These are phyloP conservation scores for Chondrostereum purpureum DNA, from an alignment of 1,284 basidiomycete genomes.

Conservation along the genomic window DNA sequence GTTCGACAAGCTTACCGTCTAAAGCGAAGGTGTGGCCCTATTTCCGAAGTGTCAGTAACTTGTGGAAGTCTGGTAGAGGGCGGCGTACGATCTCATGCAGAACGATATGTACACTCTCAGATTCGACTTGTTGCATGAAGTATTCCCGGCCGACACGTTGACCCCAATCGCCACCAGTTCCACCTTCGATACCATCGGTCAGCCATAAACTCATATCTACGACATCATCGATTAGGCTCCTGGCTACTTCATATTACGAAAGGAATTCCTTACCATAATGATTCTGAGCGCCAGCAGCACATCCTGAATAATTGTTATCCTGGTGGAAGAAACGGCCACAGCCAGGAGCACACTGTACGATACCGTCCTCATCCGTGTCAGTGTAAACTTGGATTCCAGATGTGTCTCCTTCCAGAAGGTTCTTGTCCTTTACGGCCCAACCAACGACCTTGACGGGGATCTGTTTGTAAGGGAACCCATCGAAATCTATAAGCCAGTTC, in stretches of 20 bases:
- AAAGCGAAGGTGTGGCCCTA: slow-evolving; percentile 6
- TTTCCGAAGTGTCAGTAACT: no score
- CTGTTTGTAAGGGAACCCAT: slow-evolving; percentile 10
- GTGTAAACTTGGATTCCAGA: slow-evolving; percentile 10
- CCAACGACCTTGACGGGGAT: slow-evolving; percentile 11
- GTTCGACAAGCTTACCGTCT: background rate
- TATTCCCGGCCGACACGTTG: slow-evolving; percentile 10
- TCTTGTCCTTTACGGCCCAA: slow-evolving; percentile 8
- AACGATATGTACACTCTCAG: slow-evolving; percentile 9
- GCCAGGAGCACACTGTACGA: slow-evolving; percentile 9
- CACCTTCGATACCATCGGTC: slow-evolving; percentile 8
- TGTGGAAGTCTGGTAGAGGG: no score
- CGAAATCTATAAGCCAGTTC: slow-evolving; percentile 10
- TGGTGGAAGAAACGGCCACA: slow-evolving; percentile 16
- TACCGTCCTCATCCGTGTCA: slow-evolving; percentile 9
- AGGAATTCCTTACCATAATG: slow-evolving; percentile 13
- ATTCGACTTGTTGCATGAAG: slow-evolving; percentile 4
- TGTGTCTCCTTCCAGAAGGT: slow-evolving; percentile 7
- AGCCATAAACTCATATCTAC: slow-evolving; percentile 7
- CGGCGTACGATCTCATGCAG: slow-evolving; percentile 8
- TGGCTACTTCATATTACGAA: no score
- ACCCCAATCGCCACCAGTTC: slow-evolving; percentile 10
- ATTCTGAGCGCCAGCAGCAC: slow-evolving; percentile 11
- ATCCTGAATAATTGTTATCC: slow-evolving; percentile 11
- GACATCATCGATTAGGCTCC: no score